phyloP scores from a whole-genome alignment of 1,284 basidiomycete species.

The Papiliotrema flavescens region DNA sequence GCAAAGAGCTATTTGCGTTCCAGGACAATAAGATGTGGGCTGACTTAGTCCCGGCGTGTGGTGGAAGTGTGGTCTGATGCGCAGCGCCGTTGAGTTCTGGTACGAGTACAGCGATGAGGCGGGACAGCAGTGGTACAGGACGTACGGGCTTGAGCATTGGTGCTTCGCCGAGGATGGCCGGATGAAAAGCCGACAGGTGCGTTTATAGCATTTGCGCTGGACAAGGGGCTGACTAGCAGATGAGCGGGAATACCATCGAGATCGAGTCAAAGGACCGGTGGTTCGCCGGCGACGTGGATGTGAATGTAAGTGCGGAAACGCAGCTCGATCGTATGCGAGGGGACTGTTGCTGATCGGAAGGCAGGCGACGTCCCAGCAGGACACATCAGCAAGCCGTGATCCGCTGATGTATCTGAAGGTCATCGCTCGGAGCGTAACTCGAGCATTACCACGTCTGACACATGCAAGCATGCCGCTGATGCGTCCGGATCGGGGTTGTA shows the following conservation, averaged over 20 bases:
- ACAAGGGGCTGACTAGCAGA: slow-evolving; percentile 32
- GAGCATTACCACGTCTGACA: too few relatives aligned
- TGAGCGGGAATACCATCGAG: slow-evolving; percentile 59
- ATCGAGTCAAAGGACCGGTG: slow-evolving; percentile 57
- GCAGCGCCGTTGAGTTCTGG: slow-evolving; percentile 55
- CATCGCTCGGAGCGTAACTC: too few relatives aligned
- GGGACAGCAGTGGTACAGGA: slow-evolving; percentile 55
- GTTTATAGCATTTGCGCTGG: background rate
- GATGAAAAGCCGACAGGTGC: slow-evolving; percentile 52
- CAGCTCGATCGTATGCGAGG: background rate
- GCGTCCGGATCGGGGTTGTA: too few relatives aligned
- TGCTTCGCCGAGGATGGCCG: slow-evolving; percentile 57
- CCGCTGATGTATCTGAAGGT: too few relatives aligned
- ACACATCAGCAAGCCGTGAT: slow-evolving; percentile 14
- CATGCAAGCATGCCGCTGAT: too few relatives aligned
- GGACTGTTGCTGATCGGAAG: slow-evolving; percentile 3
- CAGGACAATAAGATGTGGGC: slow-evolving; percentile 60
- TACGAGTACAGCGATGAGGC: slow-evolving; percentile 55
- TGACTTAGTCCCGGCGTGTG: too few relatives aligned
- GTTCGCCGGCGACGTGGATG: slow-evolving; percentile 54
- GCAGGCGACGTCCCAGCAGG: slow-evolving; percentile 19
- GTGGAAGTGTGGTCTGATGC: slow-evolving; percentile 3
- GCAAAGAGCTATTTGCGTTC: slow-evolving; percentile 61
- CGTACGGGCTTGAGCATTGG: slow-evolving; percentile 64
- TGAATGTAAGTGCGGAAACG: slow-evolving; percentile 27